Evolutionary conservation across 768 basidiomycete species (phyloP), one percentile per base, ranked within the genome.

Genomic region (Guyanaporus albipodus): DNA sequence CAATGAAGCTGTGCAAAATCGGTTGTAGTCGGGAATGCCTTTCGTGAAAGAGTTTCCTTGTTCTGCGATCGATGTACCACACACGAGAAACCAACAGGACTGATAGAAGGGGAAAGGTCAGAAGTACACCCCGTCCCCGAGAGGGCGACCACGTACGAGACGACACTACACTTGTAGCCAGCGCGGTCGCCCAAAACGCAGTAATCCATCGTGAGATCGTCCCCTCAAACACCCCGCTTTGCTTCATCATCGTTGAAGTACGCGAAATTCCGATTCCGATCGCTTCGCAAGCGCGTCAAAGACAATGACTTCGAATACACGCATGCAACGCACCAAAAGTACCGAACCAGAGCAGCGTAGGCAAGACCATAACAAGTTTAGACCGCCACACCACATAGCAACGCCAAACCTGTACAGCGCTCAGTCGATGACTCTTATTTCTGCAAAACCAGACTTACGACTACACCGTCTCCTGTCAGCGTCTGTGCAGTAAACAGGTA

Each of bases 131-230:
- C n/a, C 5, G 15, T 12, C 6, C 18, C n/a, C 17, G 12, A 9
- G 21, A 21, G 21, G 4, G 0, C 8, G 26, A 37, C 15, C 6
- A 15, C 57, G 31, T 42, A 64, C 64, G 22, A 1, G 69, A 67
- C 15, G 62, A 58, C 21, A 53, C 44, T 0, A 71, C 44, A 43
- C 68, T 70, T 22, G 66, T 67, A 0, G 21, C 10, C 44, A 44
- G 17, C 6, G 32, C 34, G 12, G 19, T 10, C 2, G 26, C 17
- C 33, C 34, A 36, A 12, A 27, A 44, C 9, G 24, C 6, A 8
- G 33, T 28, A 26, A 28, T 36, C 43, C 43, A 44, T n/a, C n/a
- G 17, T 14, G 18, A 21, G 43, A 44, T 11, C 14, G 14, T 9
- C 14, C 43, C 26, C 10, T 3, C 12, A 19, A 21, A 36, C 8